Base-by-base conservation (phyloP, 768 basidiomycete genomes). In the Thelephora ganbajun region DNA sequence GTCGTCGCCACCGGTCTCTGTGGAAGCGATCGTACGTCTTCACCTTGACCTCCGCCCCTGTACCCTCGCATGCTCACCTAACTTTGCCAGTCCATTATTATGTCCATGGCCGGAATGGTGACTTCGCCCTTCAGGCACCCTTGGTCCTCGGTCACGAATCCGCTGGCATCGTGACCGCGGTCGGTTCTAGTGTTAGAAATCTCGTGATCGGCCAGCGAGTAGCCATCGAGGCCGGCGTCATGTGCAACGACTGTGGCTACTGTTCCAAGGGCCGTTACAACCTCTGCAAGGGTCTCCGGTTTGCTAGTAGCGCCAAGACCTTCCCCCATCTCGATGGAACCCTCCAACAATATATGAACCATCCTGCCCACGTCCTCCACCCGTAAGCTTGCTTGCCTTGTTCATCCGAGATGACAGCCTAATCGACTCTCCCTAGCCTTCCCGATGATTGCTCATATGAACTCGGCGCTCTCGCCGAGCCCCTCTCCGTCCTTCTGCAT, bases 321-420 rank as follows among this genome's bases (percentile, higher is more conserved):
- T 91, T 83, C 63, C 93, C 93, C 45, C 93, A 98, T 60, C 71
- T 82, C 23, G 93, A 98, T 56, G 93, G 93, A 6, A 94, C 91
- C 11, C 75, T 98, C 30, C 87, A 91, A 62, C 74, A 77, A 44
- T 69, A 72, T 53, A 86, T 97, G 74, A 90, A 88, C 64, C 92
- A 94, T 63, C 93, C 91, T 14, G 82, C 78, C 0, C 72, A 82
- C 53, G 76, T 88, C 48, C 74, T 93, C 45, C 86, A 93, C 65
- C 86, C 87, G 88, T 92, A 63, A 62, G 88, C 76, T 6, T 12
- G 30, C 39, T 34, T 35, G 37, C 30, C 48, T 53, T 26, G 33
- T n/a, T 49, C 33, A 23, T 45, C 37, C 30, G 4, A 13, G 23
- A 35, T 22, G 30, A 44, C 39, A 45, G 33, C 42, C 43, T 45